Base-by-base conservation (phyloP, 805 yeast genomes). In the Suhomyces canberraensis region DNA sequence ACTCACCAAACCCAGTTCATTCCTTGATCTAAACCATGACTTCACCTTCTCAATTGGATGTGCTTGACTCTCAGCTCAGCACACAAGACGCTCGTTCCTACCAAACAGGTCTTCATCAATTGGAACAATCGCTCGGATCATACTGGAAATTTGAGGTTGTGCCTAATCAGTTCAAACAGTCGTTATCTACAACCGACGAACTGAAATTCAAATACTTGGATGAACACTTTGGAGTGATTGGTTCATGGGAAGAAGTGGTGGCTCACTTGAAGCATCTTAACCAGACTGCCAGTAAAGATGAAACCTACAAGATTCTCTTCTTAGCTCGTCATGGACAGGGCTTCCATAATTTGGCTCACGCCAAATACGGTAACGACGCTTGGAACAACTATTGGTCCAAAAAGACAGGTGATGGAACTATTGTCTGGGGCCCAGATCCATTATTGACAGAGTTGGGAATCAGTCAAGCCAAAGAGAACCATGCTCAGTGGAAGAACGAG, bases 281-380 rank as follows among this genome's bases (percentile, higher is more conserved):
- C 41, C 46, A 40, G 2, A 28, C 40, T 6, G 48, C 63, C 22
- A 45, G 40, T 4, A 46, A 39, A 2, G 51, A 61, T 36, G 62
- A 48, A n/a, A 37, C 41, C 5, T 75, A 73, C 53, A 75, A 75
- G 50, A 47, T 75, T 8, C 52, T 75, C 26, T 66, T 66, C 40
- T 57, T 73, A 24, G 78, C 74, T 4, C 63, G 80, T 35, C 80
- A 75, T 42, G 79, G 79, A 4, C 76, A 75, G 43, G 80, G 79
- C 2, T 73, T 47, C 48, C 80, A 75, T 47, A 75, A 75, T 46
- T 50, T 61, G 37, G 76, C 74, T 18, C 71, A 71, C 45, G 34
- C 58, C 13, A 59, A 57, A 34, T 74, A 74, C 46, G 79, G 78
- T 11, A 60, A 65, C 24, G 52, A 60, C 24, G 65, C 47, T 11